A percentile compares a stretch with the other conserved stretches of the same genome.
Evolutionary conservation across 257 asterid species (phyloP).

Genomic region (Nyctanthes arbortristis): DNA sequence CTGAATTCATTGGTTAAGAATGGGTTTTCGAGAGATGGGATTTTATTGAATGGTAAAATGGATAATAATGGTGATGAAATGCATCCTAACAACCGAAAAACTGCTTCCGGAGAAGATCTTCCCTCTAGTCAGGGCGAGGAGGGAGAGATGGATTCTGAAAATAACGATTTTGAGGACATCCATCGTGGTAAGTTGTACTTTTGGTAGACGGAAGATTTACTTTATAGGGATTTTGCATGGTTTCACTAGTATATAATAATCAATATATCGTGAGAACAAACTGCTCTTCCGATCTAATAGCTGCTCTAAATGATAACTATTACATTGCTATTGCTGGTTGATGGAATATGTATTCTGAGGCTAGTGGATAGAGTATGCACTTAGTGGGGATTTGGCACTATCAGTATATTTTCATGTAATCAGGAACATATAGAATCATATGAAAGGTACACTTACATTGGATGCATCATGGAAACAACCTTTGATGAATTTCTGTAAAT

Average conservation of each 20-base stretch:
- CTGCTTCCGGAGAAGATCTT: constrained; percentile 31
- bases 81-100: constrained; percentile 16
- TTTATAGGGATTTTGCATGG: background rate
- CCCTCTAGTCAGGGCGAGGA: constrained; percentile 27
- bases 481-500: constrained; percentile 29
- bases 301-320: no score
- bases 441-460: background rate
- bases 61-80: constrained; percentile 32
- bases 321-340: no score
- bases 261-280: no score
- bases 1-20: constrained; percentile 43
- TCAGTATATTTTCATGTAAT: background rate
- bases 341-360: no score
- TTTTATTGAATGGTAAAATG: constrained; percentile 20
- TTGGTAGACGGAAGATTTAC: background rate
- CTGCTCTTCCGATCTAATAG: no score
- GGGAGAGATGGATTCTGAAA: constrained; percentile 34
- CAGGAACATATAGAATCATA: constrained; percentile 1
- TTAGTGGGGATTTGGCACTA: background rate
- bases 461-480: background rate
- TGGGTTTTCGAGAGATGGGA: constrained; percentile 41
- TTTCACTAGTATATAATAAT: background rate
- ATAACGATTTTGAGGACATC: constrained; percentile 27
- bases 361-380: background rate
- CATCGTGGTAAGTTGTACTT: constrained; percentile 41